Conservation (phyloP, 148 eudicot genomes). For the Nyssa sinensis region DNA sequence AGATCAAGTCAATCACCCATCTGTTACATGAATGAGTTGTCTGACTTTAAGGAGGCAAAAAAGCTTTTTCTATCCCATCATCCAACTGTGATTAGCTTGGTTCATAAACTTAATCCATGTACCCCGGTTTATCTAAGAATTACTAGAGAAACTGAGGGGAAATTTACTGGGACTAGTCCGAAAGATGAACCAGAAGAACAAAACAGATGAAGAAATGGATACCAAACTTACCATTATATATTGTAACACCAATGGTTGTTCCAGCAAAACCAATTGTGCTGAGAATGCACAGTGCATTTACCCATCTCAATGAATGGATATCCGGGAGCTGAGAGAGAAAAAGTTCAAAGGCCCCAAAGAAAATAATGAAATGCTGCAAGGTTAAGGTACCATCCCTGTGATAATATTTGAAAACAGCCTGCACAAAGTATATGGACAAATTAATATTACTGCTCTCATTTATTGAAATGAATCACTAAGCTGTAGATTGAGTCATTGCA, state of each 20-base stretch:
- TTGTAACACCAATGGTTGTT: slow-evolving; percentile 41
- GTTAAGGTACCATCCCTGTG: slow-evolving; percentile 33
- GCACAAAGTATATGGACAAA: slow-evolving; percentile 7
- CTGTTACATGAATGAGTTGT: too few species aligned
- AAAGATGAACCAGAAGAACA: too few species aligned
- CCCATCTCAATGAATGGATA: slow-evolving; percentile 44
- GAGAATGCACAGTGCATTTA: slow-evolving; percentile 41
- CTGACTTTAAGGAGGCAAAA: too few species aligned
- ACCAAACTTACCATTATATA: slow-evolving; percentile 33
- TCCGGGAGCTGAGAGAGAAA: slow-evolving; percentile 41
- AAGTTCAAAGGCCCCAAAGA: slow-evolving; percentile 46
- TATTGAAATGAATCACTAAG: background rate
- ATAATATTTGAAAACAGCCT: slow-evolving; percentile 46
- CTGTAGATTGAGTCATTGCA: background rate
- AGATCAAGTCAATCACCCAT: too few species aligned
- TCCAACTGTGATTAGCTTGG: too few species aligned
- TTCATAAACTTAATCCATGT: too few species aligned
- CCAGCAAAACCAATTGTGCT: slow-evolving; percentile 45
- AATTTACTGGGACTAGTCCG: too few species aligned
- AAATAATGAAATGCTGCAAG: slow-evolving; percentile 41
- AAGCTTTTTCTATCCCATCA: too few species aligned
- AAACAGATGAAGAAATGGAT: background rate
- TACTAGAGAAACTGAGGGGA: too few species aligned
- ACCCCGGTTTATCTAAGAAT: too few species aligned
- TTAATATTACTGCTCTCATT: background rate